Base-by-base conservation (phyloP, 768 basidiomycete species). In the Coprinellus micaceus region DNA sequence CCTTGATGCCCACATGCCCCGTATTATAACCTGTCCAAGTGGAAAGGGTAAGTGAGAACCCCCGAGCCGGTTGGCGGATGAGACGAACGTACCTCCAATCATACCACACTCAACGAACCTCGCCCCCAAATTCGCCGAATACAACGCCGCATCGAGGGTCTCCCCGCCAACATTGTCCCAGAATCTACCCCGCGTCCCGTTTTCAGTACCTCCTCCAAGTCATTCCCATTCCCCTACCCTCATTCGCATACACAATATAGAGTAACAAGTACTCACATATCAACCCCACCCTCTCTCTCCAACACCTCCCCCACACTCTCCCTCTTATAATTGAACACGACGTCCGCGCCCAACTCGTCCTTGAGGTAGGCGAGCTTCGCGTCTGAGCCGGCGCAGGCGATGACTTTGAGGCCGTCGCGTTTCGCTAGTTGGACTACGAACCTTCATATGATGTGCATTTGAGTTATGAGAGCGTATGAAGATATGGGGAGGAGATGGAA, bases 241-340 rank as follows among this genome's bases (percentile, higher is more conserved):
- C 13, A 33, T 33, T 33, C 13, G 13, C 33, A 13, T 13, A 22
- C 17, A 43, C 5, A 17, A 43, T n/a, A 5, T 39, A 4, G 26
- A 22, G 28, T 15, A 11, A 12, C 47, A 22, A 37, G 11, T 28
- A 58, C 63, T 52, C 67, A 82, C 71, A 84, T 67, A 61, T 85
- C 73, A 45, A 86, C 74, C 0, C 79, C 81, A 2, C 83, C 82
- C 54, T 85, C 71, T 58, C 74, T 71, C 56, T 64, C 56, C 24
- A 89, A 70, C 4, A 81, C 67, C 7, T 80, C 76, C 2, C 61
- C 63, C 0, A 78, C 77, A 49, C 71, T 68, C 1, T 69, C 65
- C 0, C 72, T 82, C 72, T 86, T 85, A 68, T 84, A 86, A 69
- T 86, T 85, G 71, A 85, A 85, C 0, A 72, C 77, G 15, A 82